These are phyloP conservation scores for Exophiala sp. DNA, from an alignment of 2,329 filamentous ascomycete species.

Conservation along the genomic window DNA sequence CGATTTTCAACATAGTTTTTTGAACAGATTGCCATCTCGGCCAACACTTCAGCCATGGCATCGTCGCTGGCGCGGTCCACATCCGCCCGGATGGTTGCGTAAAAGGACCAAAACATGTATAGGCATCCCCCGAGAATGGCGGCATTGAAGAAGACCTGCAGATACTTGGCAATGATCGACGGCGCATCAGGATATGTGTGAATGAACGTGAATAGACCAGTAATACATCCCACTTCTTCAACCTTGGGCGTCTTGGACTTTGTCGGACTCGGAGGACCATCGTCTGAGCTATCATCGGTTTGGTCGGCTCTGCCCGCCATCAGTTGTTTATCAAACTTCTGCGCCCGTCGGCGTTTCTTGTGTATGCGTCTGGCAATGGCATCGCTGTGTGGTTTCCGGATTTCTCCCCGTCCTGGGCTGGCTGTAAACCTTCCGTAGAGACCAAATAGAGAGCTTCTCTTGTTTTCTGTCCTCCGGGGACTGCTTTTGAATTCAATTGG, in stretches of 20 bases:
- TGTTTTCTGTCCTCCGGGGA: constrained; percentile 27
- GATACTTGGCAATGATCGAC: constrained; percentile 60
- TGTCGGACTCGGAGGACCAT: constrained; percentile 34
- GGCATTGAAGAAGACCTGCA: constrained; percentile 53
- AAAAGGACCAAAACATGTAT: constrained; percentile 64
- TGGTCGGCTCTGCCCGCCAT: constrained; percentile 33
- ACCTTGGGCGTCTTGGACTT: constrained; percentile 14
- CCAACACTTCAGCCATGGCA: constrained; percentile 61
- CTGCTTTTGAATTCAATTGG: constrained; percentile 26
- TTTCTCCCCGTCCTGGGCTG: constrained; percentile 59
- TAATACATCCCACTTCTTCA: constrained; percentile 29
- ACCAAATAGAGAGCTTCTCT: constrained; percentile 38
- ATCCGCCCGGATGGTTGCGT: constrained; percentile 66
- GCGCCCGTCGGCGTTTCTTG: constrained; percentile 46
- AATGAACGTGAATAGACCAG: constrained; percentile 54
- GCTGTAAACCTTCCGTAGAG: constrained; percentile 42
- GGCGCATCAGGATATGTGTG: constrained; percentile 61
- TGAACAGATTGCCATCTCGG: constrained; percentile 67
- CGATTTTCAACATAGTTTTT: constrained; percentile 69
- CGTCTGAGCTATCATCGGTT: constrained; percentile 40
- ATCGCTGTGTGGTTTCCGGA: constrained; percentile 47
- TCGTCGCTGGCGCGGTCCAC: constrained; percentile 65
- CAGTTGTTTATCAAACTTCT: constrained; percentile 41
- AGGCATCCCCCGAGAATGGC: constrained; percentile 45
- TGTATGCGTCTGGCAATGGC: constrained; percentile 42